Evolutionary conservation across 192 early-diverging fungal genomes (phyloP).

Genomic region (Backusella luteola): DNA sequence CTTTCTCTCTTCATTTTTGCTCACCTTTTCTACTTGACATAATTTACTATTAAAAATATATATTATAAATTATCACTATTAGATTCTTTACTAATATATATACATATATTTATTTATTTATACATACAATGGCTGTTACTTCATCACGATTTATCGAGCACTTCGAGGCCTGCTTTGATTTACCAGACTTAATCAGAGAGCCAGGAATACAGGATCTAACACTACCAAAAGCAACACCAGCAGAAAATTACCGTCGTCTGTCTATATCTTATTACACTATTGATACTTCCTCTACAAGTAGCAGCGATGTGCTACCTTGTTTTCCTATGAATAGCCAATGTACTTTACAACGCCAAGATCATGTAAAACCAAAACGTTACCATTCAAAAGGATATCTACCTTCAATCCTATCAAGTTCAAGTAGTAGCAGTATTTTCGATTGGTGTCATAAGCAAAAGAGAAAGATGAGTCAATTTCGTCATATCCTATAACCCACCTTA

Average conservation of each 20-base stretch:
- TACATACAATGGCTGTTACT: not conserved
- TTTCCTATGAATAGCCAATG: not conserved
- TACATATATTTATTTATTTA: not conserved
- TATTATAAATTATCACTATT: not conserved
- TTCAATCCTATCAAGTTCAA: not conserved
- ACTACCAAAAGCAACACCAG: not conserved
- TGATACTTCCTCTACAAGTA: not conserved
- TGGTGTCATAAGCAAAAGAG: slow-evolving; percentile 2
- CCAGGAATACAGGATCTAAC: not conserved
- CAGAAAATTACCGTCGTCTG: not conserved
- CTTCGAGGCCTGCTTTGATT: not conserved
- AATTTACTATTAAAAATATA: not conserved
- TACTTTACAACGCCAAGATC: not conserved
- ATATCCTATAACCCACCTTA: not conserved
- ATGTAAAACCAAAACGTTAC: not conserved
- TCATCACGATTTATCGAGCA: slow-evolving; percentile 11
- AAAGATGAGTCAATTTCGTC: not conserved
- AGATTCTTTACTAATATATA: no score
- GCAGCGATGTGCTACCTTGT: not conserved
- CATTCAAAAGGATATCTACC: not conserved
- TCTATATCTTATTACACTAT: not conserved
- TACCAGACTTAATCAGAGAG: not conserved
- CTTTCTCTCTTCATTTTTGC: not conserved
- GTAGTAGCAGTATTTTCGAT: not conserved
- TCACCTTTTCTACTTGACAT: not conserved